Evolutionary conservation across 768 basidiomycete species (phyloP).

Genomic region (Xerocomellus dryophilus): DNA sequence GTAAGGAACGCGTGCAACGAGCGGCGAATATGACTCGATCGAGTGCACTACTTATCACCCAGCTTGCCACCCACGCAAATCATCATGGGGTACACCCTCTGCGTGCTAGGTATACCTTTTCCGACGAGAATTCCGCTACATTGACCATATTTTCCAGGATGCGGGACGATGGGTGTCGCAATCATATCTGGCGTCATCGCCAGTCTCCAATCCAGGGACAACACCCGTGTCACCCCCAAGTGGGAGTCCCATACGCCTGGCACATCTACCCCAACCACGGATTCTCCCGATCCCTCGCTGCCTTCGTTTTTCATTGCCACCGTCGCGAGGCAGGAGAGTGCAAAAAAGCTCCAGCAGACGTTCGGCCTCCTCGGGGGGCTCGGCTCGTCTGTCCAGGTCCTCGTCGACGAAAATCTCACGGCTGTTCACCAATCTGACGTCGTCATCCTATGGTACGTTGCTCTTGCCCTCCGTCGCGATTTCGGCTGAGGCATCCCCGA

Average conservation of each 20-base stretch:
- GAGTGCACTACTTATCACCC: neutral
- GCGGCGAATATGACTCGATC: slow-evolving; percentile 11
- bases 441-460: slow-evolving; percentile 77
- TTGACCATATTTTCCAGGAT: slow-evolving; percentile 53
- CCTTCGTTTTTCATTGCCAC: slow-evolving; percentile 84
- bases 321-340: slow-evolving; percentile 77
- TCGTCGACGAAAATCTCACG: slow-evolving; percentile 64
- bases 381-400: slow-evolving; percentile 67
- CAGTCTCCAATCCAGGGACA: slow-evolving; percentile 60
- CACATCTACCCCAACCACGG: slow-evolving; percentile 61
- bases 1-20: too few relatives aligned
- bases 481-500: slow-evolving; percentile 31
- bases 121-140: slow-evolving; percentile 5
- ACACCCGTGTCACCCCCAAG: slow-evolving; percentile 37
- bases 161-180: slow-evolving; percentile 98
- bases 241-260: slow-evolving; percentile 74
- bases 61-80: neutral
- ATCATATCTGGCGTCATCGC: slow-evolving; percentile 89
- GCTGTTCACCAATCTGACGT: slow-evolving; percentile 79
- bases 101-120: slow-evolving; percentile 63
- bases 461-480: neutral
- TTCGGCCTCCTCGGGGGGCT: slow-evolving; percentile 60
- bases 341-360: slow-evolving; percentile 55
- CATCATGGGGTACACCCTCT: slow-evolving; percentile 88
- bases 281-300: slow-evolving; percentile 59